Evolutionary conservation across 768 basidiomycete species (phyloP), one percentile per base, ranked within the genome.

Genomic region (Harrya chromipes): DNA sequence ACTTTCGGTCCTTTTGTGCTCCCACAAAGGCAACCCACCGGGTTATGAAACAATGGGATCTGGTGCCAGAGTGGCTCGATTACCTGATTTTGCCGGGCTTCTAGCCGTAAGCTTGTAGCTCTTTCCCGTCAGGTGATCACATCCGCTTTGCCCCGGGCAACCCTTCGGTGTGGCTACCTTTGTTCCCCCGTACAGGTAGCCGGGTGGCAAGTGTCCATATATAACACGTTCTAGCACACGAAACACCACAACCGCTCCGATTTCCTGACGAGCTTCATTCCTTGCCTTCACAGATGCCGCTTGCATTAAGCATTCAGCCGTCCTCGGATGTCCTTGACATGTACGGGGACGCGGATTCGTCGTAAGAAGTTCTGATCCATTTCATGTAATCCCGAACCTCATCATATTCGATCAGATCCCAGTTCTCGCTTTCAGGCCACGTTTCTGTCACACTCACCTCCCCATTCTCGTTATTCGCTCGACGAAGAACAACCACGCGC

Each of bases 361-460:
- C 70, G 90, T 91, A 63, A 71, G 86, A 45, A 34, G 16, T 27
- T 39, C 44, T 47, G 12, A 43, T 41, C 36, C 24, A 16, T 43
- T 21, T 35, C 65, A 14, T 26, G 34, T 9, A 26, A 37, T 53
- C 11, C 20, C 23, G 33, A 23, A 27, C 12, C 43, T 60, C 47
- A 56, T 38, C 52, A 34, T 21, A 14, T 35, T 41, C 27, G 46
- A 47, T 43, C 57, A 97, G 93, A 50, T 84, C 87, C 49, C 83
- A 83, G 2, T 95, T 93, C 67, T 94, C 94, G 10, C 77, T 97
- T 39, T 86, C 91, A 9, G 94, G 93, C 4, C 79, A 92, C 63
- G 72, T 95, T 19, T 72, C 81, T 20, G 70, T 95, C 46, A 75
- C 82, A 0, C 57, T 94, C 27, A 72, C 79, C 4, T 75, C 86